A percentile compares a stretch with the other conserved stretches of the same genome.
phyloP scores from a whole-genome alignment of 306 rosid genomes.

The Trifolium fragiferum region DNA sequence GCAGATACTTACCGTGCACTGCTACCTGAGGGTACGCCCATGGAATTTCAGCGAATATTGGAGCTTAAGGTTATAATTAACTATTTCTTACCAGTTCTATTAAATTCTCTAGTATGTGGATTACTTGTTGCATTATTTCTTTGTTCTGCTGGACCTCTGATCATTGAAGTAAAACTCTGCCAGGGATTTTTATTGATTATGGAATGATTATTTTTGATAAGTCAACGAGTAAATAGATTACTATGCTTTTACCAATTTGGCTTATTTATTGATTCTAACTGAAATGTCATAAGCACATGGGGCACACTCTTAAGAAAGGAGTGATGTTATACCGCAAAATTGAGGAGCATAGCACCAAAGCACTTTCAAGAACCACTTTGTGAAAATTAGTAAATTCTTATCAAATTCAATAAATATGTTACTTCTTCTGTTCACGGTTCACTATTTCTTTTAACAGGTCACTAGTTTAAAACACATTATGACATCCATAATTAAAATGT shows the following conservation, averaged over 20 bases:
- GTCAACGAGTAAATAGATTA: conserved; percentile 16
- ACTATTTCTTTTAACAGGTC: not conserved
- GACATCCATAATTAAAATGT: not conserved
- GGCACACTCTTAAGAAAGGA: not conserved
- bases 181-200: conserved; percentile 7
- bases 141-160: conserved; percentile 28
- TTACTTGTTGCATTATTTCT: conserved; percentile 37
- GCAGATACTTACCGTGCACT: conserved; percentile 95
- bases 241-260: conserved; percentile 2
- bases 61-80: conserved; percentile 85
- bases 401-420: not conserved
- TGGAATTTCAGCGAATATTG: conserved; percentile 96
- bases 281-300: not conserved
- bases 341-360: not conserved
- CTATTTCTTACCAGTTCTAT: conserved; percentile 33
- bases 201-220: not conserved
- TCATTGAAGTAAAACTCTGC: conserved; percentile 7
- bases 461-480: not conserved
- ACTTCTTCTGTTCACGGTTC: not conserved
- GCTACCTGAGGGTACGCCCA: conserved; percentile 98
- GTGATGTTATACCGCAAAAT: not conserved
- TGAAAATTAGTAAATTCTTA: not conserved
- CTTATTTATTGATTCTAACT: not conserved
- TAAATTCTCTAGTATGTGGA: conserved; percentile 25
- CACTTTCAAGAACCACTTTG: not conserved